These are phyloP conservation scores for Sphaceloma murrayae DNA, from an alignment of 2,329 filamentous ascomycete genomes.

Conservation along the genomic window DNA sequence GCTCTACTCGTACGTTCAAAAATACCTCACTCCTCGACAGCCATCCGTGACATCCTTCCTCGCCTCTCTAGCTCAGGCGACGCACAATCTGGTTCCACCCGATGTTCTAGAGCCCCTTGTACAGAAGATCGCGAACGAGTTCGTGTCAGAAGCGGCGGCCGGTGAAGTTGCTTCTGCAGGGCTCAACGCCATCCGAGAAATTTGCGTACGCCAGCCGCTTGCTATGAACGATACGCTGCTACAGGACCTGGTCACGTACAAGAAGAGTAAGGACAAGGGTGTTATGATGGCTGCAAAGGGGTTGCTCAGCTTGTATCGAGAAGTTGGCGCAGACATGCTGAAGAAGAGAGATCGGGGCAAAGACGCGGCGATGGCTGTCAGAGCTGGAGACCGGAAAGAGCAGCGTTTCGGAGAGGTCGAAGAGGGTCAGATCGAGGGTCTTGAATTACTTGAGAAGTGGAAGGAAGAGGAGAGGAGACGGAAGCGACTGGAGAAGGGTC, in stretches of 20 bases:
- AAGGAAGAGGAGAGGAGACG: constrained; percentile 79
- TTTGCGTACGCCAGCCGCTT: constrained; percentile 85
- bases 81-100: constrained; percentile 82
- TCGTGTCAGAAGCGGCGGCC: constrained; percentile 88
- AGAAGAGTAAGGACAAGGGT: constrained; percentile 96
- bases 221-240: constrained; percentile 93
- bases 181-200: constrained; percentile 87
- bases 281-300: constrained; percentile 98
- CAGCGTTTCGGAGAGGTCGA: constrained; percentile 75
- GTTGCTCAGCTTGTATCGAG: constrained; percentile 78
- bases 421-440: constrained; percentile 73
- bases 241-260: constrained; percentile 90
- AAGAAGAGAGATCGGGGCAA: constrained; percentile 87
- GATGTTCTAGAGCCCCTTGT: constrained; percentile 85
- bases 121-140: constrained; percentile 90
- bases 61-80: constrained; percentile 82
- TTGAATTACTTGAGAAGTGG: constrained; percentile 85
- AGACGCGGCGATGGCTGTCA: constrained; percentile 74
- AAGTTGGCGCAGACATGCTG: constrained; percentile 80
- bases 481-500: constrained; percentile 59
- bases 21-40: constrained; percentile 76
- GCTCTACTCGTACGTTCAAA: constrained; percentile 94
- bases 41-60: constrained; percentile 86
- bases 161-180: constrained; percentile 85
- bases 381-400: constrained; percentile 63